Evolutionary conservation across 2,329 filamentous ascomycete genomes (phyloP), one percentile per base, ranked within the genome.

Genomic region (Paramyrothecium sp.): DNA sequence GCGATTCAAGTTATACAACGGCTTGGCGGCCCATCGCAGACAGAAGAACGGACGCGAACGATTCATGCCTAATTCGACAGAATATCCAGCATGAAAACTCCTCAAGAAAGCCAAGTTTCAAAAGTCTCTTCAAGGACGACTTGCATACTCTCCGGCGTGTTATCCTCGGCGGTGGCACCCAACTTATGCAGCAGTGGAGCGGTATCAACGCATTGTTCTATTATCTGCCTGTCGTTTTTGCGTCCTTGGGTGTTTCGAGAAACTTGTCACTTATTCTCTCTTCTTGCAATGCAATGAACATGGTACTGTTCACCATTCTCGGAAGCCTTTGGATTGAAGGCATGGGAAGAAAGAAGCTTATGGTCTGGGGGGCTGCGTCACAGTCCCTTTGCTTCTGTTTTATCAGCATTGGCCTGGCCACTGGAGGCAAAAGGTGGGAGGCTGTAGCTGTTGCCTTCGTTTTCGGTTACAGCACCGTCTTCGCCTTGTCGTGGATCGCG

Each of bases 221-320:
- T 58, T 78, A 78, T 56, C 70, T 87, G 0, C 83, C 84, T 0
- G 84, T 81, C 0, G 75, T 88, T 0, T 67, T 87, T 2, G 82
- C 83, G 55, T 67, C 81, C 50, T 82, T 76, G 7, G 82, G 88
- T 8, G 83, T 83, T 0, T 75, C 86, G 23, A 69, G 69, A 70
- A 47, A 77, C 74, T 1, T 60, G 76, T 5, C 77, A 78, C 51
- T 63, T 77, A 0, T 56, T 67, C 1, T 67, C 71, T 1, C 0
- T 72, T 75, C 33, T 65, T 30, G 20, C 49, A 19, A 30, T 30
- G 26, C 26, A 10, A 30, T 30, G 26, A 30, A 30, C 26, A 30
- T 30, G 26, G 26, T 30, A 10, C 26, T 30, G 26, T 30, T 30
- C 26, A 30, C 26, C 10, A 30, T 30, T 30, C 26, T 30, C 10